Conservation (phyloP, 1,284 basidiomycete genomes). For the Boletus semigastroideus region DNA sequence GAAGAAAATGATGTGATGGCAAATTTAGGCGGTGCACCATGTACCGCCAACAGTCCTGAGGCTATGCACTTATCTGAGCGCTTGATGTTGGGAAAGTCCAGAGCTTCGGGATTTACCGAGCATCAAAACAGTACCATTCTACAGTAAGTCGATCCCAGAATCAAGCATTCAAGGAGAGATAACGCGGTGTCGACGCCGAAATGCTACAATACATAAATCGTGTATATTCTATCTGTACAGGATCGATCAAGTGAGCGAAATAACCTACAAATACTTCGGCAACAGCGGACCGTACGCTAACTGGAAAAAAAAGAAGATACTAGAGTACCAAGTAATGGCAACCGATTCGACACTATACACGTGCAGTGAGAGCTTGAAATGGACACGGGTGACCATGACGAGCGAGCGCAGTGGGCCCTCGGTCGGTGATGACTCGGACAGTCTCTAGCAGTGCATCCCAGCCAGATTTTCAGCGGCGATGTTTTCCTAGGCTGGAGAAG, state of each 20-base stretch:
- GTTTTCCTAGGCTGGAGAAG: background rate
- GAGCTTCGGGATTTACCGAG: too few species aligned
- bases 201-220: background rate
- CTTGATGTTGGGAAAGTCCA: too few species aligned
- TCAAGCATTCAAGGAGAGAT: too few species aligned
- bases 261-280: conserved; percentile 3
- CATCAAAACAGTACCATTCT: too few species aligned
- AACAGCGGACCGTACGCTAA: conserved; percentile 5
- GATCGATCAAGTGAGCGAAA: background rate
- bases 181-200: too few species aligned
- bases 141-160: too few species aligned
- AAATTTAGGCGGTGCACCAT: background rate
- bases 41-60: background rate
- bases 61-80: too few species aligned
- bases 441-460: background rate
- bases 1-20: background rate
- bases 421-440: background rate
- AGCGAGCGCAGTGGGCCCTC: background rate
- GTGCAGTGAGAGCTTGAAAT: background rate
- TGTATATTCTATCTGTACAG: background rate
- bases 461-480: background rate
- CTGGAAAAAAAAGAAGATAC: background rate
- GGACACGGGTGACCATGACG: background rate
- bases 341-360: background rate
- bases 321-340: background rate